A percentile compares a stretch with the other conserved stretches of the same genome.
Conservation (phyloP, 306 rosid species). For the Fagus crenata region DNA sequence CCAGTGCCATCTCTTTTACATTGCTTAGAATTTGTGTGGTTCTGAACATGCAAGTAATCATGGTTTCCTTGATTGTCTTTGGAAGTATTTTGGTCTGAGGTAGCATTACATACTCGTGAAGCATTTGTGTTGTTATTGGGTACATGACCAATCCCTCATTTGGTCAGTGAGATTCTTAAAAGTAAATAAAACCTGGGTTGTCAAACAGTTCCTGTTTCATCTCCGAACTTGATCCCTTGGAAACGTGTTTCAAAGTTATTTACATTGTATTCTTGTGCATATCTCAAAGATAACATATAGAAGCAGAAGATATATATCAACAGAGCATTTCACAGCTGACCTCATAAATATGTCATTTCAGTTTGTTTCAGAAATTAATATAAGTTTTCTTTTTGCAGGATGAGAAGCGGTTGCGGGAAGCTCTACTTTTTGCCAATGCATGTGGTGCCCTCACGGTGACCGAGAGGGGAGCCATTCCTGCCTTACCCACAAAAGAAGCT, state of each 20-base stretch:
- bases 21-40: background rate
- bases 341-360: background rate
- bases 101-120: background rate
- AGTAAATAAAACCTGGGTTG: background rate
- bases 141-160: background rate
- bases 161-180: background rate
- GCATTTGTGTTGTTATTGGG: background rate
- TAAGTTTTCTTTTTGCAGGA: conserved; percentile 45
- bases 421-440: conserved; percentile 69
- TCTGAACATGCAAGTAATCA: background rate
- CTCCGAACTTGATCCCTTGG: background rate
- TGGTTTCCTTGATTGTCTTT: background rate
- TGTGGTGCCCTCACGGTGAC: conserved; percentile 86
- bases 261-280: no score
- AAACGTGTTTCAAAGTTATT: background rate
- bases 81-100: background rate
- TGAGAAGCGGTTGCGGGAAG: conserved; percentile 57
- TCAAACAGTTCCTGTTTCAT: background rate
- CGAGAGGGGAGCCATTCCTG: conserved; percentile 88
- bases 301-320: background rate
- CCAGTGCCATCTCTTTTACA: background rate
- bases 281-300: background rate
- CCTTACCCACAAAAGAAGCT: conserved; percentile 70
- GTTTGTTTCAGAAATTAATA: conserved; percentile 1
- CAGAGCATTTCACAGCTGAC: background rate